Base-by-base conservation (phyloP, 2,329 filamentous ascomycete species). In the Pezicula neosporulosa region DNA sequence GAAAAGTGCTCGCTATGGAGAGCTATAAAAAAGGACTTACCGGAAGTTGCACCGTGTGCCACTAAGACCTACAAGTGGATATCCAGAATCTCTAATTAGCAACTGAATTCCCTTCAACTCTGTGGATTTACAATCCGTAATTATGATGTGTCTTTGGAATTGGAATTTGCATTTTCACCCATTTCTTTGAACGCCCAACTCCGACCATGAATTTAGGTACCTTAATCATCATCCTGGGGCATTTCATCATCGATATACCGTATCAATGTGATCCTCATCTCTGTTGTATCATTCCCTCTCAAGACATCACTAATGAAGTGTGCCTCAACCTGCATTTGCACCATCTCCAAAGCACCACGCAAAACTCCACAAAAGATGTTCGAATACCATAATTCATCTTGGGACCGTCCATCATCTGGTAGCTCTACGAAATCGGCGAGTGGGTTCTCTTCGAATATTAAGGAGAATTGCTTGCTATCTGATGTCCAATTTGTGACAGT, bases 291-390 rank as follows among this genome's bases (percentile, higher is more conserved):
- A 65, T 97, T 93, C 3, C 94, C 94, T 51, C 91, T 84, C 54
- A 99, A 76, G 30, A 96, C 81, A 69, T 99, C 94, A 68, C 90
- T 97, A 64, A 96, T 88, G 68, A 97, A 99, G 67, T 96, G 92
- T 44, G 90, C 90, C 68, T 99, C 93, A 4, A 97, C 91, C 71
- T 97, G 94, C 90, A 97, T 96, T 80, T 97, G 93, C 65, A 97
- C 93, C 94, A 99, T 99, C 71, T 99, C 94, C 53, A 99, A 71
- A 1, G 93, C 87, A 13, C 94, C 94, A 60, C 94, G 80, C 55
- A 99, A 75, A 41, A 99, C 89, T 41, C 94, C 94, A 63, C 94
- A 97, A 41, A 97, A 80, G 51, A 99, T 95, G 71, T 97, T 99
- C 5, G 91, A 97, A 70, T 95, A 99, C 94, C 94, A 99, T 37